Evolutionary conservation across 768 basidiomycete species (phyloP).

Genomic region (Rhodotorula kratochvilovae): DNA sequence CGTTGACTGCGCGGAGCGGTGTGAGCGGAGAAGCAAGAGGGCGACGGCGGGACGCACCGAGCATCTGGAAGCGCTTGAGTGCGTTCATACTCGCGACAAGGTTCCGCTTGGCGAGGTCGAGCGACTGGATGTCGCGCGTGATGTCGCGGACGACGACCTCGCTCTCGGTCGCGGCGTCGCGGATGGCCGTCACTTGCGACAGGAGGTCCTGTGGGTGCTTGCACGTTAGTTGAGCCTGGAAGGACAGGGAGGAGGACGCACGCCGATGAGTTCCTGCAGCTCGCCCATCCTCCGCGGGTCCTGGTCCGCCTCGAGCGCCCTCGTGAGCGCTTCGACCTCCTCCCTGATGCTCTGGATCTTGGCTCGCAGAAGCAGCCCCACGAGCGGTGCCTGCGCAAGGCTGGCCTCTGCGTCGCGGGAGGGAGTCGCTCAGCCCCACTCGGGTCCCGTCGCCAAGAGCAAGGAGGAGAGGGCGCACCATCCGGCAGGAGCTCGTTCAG

Average conservation of each 20-base stretch:
- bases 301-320: constrained; percentile 67
- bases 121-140: constrained; percentile 89
- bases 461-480: constrained; percentile 13
- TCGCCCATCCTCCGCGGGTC: constrained; percentile 82
- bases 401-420: constrained; percentile 60
- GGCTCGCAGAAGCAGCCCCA: constrained; percentile 64
- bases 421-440: not conserved
- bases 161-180: constrained; percentile 93
- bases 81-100: constrained; percentile 83
- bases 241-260: constrained; percentile 49
- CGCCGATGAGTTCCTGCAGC: constrained; percentile 94
- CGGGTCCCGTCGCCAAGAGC: not conserved
- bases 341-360: constrained; percentile 65
- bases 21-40: not conserved
- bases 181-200: constrained; percentile 89
- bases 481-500: constrained; percentile 37
- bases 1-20: constrained; percentile 25
- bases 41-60: constrained; percentile 57
- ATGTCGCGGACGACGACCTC: constrained; percentile 93
- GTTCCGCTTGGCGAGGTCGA: constrained; percentile 91
- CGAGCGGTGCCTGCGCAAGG: constrained; percentile 63
- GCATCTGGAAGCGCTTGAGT: constrained; percentile 84
- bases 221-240: not conserved
- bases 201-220: constrained; percentile 66
- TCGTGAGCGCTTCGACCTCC: constrained; percentile 66